Evolutionary conservation across 1,284 basidiomycete species (phyloP).

Genomic region (Ceratobasidium sp.): DNA sequence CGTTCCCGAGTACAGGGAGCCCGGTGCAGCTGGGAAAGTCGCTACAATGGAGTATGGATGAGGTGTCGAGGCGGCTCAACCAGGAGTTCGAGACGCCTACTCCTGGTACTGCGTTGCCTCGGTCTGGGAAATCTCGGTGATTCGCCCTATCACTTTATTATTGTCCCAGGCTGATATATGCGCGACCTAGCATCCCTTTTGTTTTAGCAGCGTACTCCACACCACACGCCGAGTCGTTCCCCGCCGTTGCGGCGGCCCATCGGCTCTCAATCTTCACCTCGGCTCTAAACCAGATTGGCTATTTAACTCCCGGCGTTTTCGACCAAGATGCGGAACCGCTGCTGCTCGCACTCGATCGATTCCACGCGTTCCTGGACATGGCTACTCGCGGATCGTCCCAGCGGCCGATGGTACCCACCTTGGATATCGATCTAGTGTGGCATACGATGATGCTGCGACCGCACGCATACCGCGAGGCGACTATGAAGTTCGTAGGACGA

Average conservation of each 20-base stretch:
- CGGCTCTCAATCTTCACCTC: constrained; percentile 16
- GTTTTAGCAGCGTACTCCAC: constrained; percentile 1
- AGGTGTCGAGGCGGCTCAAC: background rate
- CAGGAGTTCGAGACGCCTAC: background rate
- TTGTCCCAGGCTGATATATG: background rate
- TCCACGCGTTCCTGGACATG: constrained; percentile 20
- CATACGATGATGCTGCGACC: constrained; percentile 23
- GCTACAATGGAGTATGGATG: constrained; percentile 5
- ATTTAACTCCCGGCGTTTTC: constrained; percentile 8
- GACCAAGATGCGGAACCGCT: constrained; percentile 20
- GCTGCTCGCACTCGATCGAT: constrained; percentile 17
- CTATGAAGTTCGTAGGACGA: constrained; percentile 10
- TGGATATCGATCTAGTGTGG: constrained; percentile 14
- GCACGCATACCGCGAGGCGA: constrained; percentile 7
- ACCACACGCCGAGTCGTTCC: constrained; percentile 3
- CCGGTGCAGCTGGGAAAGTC: background rate
- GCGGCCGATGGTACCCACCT: constrained; percentile 10
- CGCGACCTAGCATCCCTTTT: background rate
- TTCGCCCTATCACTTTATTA: background rate
- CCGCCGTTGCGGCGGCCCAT: background rate
- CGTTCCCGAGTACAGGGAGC: background rate
- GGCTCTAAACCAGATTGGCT: background rate
- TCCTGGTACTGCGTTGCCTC: background rate
- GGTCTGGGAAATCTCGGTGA: background rate
- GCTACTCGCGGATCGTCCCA: constrained; percentile 18